These are phyloP conservation scores for Botrytis fabae DNA, from an alignment of 2,329 filamentous ascomycete genomes.

Conservation along the genomic window DNA sequence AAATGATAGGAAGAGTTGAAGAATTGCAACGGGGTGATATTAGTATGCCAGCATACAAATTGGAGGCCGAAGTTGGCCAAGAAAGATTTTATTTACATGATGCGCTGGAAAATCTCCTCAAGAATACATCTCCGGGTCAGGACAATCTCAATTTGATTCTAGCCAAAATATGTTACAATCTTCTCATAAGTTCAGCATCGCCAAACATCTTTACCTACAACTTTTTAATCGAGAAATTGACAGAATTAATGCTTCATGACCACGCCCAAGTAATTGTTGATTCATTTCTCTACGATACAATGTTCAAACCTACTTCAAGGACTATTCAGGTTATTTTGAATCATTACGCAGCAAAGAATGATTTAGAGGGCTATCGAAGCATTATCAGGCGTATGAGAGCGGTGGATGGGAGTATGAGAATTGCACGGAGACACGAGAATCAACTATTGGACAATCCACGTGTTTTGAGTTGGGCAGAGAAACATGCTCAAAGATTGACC, in stretches of 20 bases:
- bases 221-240: constrained; percentile 66
- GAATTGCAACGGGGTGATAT: constrained; percentile 26
- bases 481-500: constrained; percentile 28
- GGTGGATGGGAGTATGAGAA: constrained; percentile 26
- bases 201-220: constrained; percentile 72
- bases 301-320: constrained; percentile 33
- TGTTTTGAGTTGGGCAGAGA: constrained; percentile 33
- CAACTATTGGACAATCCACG: constrained; percentile 15
- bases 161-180: constrained; percentile 58
- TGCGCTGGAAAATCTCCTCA: constrained; percentile 30
- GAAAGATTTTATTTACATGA: constrained; percentile 34
- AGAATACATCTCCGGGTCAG: constrained; percentile 20
- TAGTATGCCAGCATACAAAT: constrained; percentile 31
- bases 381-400: constrained; percentile 38
- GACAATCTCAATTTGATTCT: constrained; percentile 35
- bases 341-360: constrained; percentile 34
- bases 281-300: constrained; percentile 48
- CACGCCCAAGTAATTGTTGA: constrained; percentile 56
- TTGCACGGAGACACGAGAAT: constrained; percentile 12
- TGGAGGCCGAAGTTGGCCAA: constrained; percentile 22
- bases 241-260: constrained; percentile 49
- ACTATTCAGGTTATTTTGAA: constrained; percentile 38
- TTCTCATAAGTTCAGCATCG: constrained; percentile 60
- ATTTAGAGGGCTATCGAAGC: constrained; percentile 33
- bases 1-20: constrained; percentile 29